phyloP scores from a whole-genome alignment of 164 flowering plant species.

The Aristolochia contorta region DNA sequence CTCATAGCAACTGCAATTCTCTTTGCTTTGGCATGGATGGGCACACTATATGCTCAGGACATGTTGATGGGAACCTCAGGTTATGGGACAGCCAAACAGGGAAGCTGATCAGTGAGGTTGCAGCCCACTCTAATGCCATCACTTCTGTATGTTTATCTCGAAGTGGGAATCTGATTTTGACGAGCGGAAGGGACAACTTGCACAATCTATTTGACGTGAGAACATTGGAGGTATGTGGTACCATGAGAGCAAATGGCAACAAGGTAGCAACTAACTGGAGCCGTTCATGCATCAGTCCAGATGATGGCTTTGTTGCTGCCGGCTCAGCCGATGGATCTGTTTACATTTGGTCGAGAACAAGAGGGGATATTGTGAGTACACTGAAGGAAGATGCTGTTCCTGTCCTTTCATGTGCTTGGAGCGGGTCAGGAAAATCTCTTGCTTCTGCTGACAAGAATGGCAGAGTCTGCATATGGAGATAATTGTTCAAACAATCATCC shows the following conservation, averaged over 20 bases:
- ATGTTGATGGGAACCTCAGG: constrained; percentile 86
- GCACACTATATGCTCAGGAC: constrained; percentile 79
- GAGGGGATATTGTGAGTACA: constrained; percentile 53
- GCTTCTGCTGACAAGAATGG: constrained; percentile 86
- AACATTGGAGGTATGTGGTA: constrained; percentile 73
- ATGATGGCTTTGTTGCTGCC: constrained; percentile 79
- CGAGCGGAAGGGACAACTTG: constrained; percentile 88
- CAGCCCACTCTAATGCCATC: constrained; percentile 71
- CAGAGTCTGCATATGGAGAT: constrained; percentile 59
- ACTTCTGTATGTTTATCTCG: constrained; percentile 73
- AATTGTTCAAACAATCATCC: constrained; percentile 8
- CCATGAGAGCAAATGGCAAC: constrained; percentile 61
- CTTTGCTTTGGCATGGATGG: constrained; percentile 81
- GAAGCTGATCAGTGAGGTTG: constrained; percentile 72
- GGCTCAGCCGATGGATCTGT: constrained; percentile 89
- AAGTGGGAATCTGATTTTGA: constrained; percentile 56
- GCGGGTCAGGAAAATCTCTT: constrained; percentile 76
- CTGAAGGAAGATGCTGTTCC: constrained; percentile 64
- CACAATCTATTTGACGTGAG: constrained; percentile 84
- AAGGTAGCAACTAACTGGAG: constrained; percentile 91
- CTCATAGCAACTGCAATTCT: constrained; percentile 81
- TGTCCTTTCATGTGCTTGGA: constrained; percentile 87
- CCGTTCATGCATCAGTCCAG: constrained; percentile 84
- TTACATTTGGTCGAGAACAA: constrained; percentile 66
- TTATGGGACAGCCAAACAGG: constrained; percentile 81